Percentiles rank a stretch among this genome's conserved stretches.
Evolutionary conservation across 306 rosid species (phyloP).

Genomic region (Rosa persica): DNA sequence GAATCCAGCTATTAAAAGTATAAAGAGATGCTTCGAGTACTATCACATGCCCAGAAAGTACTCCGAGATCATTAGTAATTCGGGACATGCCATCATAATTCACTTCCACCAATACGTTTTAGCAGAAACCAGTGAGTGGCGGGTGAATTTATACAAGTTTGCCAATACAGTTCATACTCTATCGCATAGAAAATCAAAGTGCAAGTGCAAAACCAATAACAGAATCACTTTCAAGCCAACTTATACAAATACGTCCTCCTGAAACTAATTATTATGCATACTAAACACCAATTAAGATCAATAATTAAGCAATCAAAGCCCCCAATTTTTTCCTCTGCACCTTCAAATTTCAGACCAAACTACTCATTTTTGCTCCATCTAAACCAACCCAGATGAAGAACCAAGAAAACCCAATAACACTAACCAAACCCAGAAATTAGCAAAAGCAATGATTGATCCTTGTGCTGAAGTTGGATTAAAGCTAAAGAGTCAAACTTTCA

Average conservation of each 20-base stretch:
- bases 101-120: background rate
- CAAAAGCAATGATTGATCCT: conserved; percentile 18
- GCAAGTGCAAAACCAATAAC: background rate
- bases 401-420: background rate
- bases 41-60: background rate
- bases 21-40: background rate
- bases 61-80: background rate
- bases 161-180: background rate
- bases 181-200: background rate
- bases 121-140: background rate
- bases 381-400: conserved; percentile 32
- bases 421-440: conserved; percentile 10
- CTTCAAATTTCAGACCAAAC: conserved; percentile 6
- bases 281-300: background rate
- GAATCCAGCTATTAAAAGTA: background rate
- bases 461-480: conserved; percentile 23
- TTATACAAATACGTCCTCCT: background rate
- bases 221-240: conserved; percentile 6
- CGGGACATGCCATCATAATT: background rate
- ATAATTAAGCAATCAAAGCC: background rate
- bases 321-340: background rate
- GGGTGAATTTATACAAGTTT: background rate
- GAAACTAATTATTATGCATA: background rate
- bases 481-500: conserved; percentile 28
- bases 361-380: conserved; percentile 17